Evolutionary conservation across 2,329 filamentous ascomycete genomes (phyloP), one percentile per base, ranked within the genome.

Genomic region (Aureobasidium melanogenum): DNA sequence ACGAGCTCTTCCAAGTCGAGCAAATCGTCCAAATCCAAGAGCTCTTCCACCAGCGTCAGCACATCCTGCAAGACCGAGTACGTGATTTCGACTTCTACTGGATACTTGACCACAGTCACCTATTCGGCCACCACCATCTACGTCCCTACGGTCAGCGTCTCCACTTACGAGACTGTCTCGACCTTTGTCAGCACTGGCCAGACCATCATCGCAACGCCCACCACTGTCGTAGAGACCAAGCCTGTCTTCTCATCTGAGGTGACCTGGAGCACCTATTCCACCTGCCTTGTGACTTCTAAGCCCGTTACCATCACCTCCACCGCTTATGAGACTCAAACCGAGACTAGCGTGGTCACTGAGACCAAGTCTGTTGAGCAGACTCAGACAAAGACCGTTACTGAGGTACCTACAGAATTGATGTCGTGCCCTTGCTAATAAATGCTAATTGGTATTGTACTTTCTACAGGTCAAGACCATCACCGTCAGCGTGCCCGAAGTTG

Each of bases 51-150:
- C 24, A 46, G 43, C 15, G 43, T 22, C 17, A 48, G 19, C 56
- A 59, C 56, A 7, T 48, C 56, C 10, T 59, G 56, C 56, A 48
- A 15, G 34, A 59, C 56, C 10, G 15, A 30, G 15, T 59, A 59
- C 43, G 15, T 28, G 4, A 59, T 44, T 32, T 39, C 32, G 6
- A 30, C 19, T 9, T 50, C 44, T 5, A 50, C 44, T 26, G 56
- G 56, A 44, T 19, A 48, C 6, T 17, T 22, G 22, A 50, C 56
- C 32, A 59, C 30, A 10, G 34, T 44, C 15, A 50, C 44, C 34
- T 59, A 59, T 26, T 38, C 44, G 7, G 56, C 56, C 15, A 50
- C 56, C 24, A 59, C 56, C 1, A 10, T 59, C 43, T 38, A 38
- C 34, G 34, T 59, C 15, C 56, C 56, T 24, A 6, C 15, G 10